A percentile compares a stretch with the other conserved stretches of the same genome.
Conservation (phyloP, 1,284 basidiomycete species). For the Heterobasidion occidentale region DNA sequence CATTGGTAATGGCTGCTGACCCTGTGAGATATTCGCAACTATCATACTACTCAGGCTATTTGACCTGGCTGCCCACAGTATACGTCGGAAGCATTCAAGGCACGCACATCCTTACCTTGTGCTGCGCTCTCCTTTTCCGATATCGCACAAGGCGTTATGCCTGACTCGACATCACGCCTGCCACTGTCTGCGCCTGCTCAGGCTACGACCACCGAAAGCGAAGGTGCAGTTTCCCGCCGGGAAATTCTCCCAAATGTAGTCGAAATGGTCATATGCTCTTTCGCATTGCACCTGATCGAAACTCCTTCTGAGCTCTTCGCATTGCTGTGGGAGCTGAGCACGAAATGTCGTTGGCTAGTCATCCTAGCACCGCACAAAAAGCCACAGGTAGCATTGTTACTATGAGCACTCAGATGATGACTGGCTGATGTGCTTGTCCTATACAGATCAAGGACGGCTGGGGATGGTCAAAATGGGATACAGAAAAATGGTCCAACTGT, state of each 20-base stretch:
- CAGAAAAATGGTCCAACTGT: slow-evolving; percentile 42
- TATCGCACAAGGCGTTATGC: slow-evolving; percentile 40
- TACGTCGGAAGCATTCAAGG: slow-evolving; percentile 39
- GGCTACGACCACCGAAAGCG: slow-evolving; percentile 3
- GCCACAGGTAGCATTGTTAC: slow-evolving; percentile 45
- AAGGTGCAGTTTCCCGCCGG: background rate
- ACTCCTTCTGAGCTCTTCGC: slow-evolving; percentile 55
- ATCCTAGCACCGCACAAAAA: slow-evolving; percentile 70
- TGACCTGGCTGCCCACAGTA: slow-evolving; percentile 26
- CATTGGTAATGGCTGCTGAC: slow-evolving; percentile 24
- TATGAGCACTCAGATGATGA: background rate
- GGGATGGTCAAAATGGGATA: slow-evolving; percentile 68
- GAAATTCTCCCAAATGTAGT: slow-evolving; percentile 16
- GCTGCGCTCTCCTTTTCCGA: slow-evolving; percentile 44
- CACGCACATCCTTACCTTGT: slow-evolving; percentile 39
- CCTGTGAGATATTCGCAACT: slow-evolving; percentile 23
- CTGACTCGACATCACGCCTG: slow-evolving; percentile 12
- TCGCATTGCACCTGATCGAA: slow-evolving; percentile 64
- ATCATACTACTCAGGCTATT: background rate
- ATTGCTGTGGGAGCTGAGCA: slow-evolving; percentile 55
- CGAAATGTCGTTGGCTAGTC: slow-evolving; percentile 54
- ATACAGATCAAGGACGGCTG: slow-evolving; percentile 62
- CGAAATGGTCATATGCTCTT: slow-evolving; percentile 65
- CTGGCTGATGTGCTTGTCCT: background rate
- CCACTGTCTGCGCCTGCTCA: slow-evolving; percentile 1